Base-by-base conservation (phyloP, 2,329 filamentous ascomycete species). In the Rhynchosporium agropyri region DNA sequence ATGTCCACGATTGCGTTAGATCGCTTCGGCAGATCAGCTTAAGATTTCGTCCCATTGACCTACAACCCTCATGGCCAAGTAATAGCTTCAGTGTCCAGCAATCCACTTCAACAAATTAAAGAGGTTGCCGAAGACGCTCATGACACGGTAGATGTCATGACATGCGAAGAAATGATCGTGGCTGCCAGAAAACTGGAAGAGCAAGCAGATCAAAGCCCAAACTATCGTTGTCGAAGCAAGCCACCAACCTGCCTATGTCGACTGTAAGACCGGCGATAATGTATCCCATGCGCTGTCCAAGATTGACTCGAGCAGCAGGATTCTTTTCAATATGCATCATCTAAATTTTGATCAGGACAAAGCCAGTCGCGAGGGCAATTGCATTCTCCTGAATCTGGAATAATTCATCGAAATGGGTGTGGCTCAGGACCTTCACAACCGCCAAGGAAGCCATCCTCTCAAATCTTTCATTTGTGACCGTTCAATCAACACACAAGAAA, bases 51-150 rank as follows among this genome's bases (percentile, higher is more conserved):
- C 20, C 64, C 64, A 1, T 55, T 66, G 12, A 64, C 43, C 13
- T 66, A 64, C 46, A 59, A 64, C 28, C 64, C 54, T 54, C 62
- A 66, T 29, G 64, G 64, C n/a, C 64, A 66, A 45, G 61, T 66
- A 9, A 62, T 64, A 33, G 59, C 43, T 54, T 28, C 51, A 28
- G 8, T 43, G n/a, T 38, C 51, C 20, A 26, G 9, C 49, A 36
- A 60, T 45, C 13, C 26, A 7, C 46, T 55, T 29, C 62, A 57
- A 1, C 49, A 53, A 2, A 54, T 54, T 26, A 42, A 48, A 33
- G 45, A 58, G 20, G 20, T 45, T 31, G 12, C 55, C 8, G 53
- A 53, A 51, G 58, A 60, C 8, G 45, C 33, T 4, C 36, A 42
- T 12, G 38, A 40, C 8, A 9, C n/a, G 10, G 29, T 31, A 28